A percentile compares a stretch with the other conserved stretches of the same genome.
Evolutionary conservation across 2,329 filamentous ascomycete genomes (phyloP).

Genomic region (Ceratocystis huliohia): DNA sequence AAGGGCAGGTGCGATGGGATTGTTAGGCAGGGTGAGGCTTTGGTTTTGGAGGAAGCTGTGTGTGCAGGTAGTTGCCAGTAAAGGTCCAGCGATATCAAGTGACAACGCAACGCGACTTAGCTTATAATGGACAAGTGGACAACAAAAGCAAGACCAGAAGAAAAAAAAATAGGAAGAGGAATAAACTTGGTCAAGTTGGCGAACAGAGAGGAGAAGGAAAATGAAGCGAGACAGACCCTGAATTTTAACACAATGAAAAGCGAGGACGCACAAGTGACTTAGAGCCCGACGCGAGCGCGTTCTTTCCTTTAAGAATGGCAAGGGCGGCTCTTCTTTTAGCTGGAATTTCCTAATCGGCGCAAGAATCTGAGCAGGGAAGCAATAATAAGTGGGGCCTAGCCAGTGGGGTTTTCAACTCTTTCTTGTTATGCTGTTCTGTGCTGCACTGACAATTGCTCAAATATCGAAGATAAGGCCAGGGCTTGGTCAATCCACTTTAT

Average conservation of each 20-base stretch:
- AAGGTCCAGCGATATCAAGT: background rate
- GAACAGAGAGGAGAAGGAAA: background rate
- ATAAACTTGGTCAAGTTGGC: background rate
- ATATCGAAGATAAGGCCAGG: background rate
- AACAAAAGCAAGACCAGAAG: background rate
- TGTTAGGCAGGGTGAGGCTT: background rate
- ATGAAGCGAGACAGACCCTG: conserved; percentile 9
- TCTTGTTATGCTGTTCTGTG: background rate
- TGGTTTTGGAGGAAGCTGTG: background rate
- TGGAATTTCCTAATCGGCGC: conserved; percentile 16
- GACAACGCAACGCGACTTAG: too few relatives aligned
- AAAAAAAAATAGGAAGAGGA: conserved; percentile 2
- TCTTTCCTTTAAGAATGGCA: conserved; percentile 6
- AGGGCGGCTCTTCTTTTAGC: background rate
- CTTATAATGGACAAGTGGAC: background rate
- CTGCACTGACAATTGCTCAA: background rate
- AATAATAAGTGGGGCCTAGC: conserved; percentile 14
- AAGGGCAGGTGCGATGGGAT: background rate
- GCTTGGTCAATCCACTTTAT: background rate
- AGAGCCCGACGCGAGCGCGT: conserved; percentile 17
- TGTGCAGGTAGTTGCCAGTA: conserved; percentile 4
- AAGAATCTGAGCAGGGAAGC: conserved; percentile 13
- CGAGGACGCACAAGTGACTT: background rate
- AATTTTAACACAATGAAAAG: background rate
- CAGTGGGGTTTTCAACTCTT: background rate